These are phyloP conservation scores for Phoenix dactylifera DNA, from an alignment of 176 grass and related monocot species.

Conservation along the genomic window DNA sequence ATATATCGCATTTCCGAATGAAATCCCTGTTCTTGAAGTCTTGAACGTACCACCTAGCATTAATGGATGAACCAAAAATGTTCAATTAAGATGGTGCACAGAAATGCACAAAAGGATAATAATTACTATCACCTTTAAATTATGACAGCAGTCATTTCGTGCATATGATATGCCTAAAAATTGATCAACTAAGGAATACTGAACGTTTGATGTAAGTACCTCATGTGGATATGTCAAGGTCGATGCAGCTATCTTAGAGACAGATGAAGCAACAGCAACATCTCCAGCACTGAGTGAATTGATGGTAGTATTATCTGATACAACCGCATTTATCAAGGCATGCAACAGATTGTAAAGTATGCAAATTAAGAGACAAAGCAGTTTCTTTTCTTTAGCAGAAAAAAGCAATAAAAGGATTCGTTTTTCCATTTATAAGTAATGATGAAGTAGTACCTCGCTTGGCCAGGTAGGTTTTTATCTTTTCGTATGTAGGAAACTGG, in stretches of 20 bases:
- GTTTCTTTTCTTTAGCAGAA: constrained; percentile 3
- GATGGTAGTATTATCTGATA: constrained; percentile 82
- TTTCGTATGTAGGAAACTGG: constrained; percentile 90
- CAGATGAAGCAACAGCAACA: constrained; percentile 91
- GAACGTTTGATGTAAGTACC: constrained; percentile 21
- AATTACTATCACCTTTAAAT: too few species aligned
- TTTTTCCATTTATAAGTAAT: too few species aligned
- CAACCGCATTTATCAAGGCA: background rate
- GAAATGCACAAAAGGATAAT: too few species aligned
- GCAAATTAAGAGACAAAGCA: background rate
- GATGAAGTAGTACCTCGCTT: constrained; percentile 47
- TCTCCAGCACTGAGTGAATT: constrained; percentile 72
- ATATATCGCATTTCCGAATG: constrained; percentile 43
- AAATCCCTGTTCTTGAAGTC: constrained; percentile 83
- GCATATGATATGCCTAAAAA: too few species aligned
- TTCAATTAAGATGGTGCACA: too few species aligned
- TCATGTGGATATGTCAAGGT: constrained; percentile 96
- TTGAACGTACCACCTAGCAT: constrained; percentile 79
- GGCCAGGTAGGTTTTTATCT: constrained; percentile 84
- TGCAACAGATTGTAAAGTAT: background rate
- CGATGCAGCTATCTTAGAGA: constrained; percentile 86
- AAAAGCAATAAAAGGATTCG: background rate
- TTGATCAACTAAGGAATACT: too few species aligned
- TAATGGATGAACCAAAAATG: background rate
- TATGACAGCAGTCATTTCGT: too few species aligned